Percentiles rank a stretch among this genome's conserved stretches.
These are phyloP conservation scores for Neurospora intermedia DNA, from an alignment of 495 filamentous ascomycete genomes.

Conservation along the genomic window DNA sequence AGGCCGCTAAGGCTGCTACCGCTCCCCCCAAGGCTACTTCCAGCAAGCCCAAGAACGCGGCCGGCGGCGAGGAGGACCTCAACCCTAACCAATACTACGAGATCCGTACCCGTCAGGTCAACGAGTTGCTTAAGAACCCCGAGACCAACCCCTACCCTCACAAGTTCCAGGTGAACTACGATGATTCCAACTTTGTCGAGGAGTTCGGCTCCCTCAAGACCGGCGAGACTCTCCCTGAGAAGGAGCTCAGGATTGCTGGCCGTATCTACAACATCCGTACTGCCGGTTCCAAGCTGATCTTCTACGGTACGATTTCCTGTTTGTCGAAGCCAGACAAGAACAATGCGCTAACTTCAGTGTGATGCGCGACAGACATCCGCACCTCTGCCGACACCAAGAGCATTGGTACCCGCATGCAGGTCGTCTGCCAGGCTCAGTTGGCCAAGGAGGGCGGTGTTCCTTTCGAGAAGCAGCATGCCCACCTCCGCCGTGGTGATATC, in stretches of 20 bases:
- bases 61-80: conserved; percentile 41
- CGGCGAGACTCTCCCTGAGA: conserved; percentile 67
- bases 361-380: conserved; percentile 50
- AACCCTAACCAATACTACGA: conserved; percentile 96
- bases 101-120: conserved; percentile 76
- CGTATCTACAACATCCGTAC: conserved; percentile 84
- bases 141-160: conserved; percentile 88
- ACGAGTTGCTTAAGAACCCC: conserved; percentile 72
- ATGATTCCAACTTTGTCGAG: conserved; percentile 64
- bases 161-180: conserved; percentile 84
- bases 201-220: conserved; percentile 69
- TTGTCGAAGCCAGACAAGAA: neutral
- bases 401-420: conserved; percentile 69
- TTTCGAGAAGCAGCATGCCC: conserved; percentile 82
- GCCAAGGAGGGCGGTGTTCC: conserved; percentile 45
- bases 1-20: conserved; percentile 73
- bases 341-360: neutral
- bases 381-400: conserved; percentile 34
- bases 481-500: conserved; percentile 82
- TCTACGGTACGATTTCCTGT: conserved; percentile 46
- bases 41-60: conserved; percentile 54
- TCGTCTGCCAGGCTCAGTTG: conserved; percentile 80
- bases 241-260: conserved; percentile 62
- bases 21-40: conserved; percentile 54
- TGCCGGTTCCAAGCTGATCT: conserved; percentile 74